These are phyloP conservation scores for Lactifluus piperatus DNA, from an alignment of 768 basidiomycete species.

Conservation along the genomic window DNA sequence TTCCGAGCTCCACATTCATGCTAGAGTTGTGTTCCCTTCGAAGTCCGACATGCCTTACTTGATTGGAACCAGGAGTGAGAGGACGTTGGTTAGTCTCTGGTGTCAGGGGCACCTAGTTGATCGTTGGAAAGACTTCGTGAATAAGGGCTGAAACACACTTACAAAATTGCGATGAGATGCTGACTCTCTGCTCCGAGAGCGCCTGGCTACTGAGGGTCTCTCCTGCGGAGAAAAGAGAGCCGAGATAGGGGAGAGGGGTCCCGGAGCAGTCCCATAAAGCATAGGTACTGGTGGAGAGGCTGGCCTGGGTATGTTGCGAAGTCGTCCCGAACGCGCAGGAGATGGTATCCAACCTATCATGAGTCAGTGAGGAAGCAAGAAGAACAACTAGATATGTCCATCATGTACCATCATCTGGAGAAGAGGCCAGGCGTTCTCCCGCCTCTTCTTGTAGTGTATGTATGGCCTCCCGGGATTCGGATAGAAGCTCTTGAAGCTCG, in stretches of 20 bases:
- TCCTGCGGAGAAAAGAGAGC: constrained; percentile 7
- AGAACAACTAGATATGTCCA: constrained; percentile 16
- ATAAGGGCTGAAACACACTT: constrained; percentile 16
- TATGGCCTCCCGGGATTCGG: constrained; percentile 71
- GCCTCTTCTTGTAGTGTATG: constrained; percentile 62
- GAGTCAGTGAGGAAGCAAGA: background rate
- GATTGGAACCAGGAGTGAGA: constrained; percentile 34
- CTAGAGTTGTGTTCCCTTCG: constrained; percentile 26
- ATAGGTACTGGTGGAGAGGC: background rate
- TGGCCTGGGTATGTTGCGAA: background rate
- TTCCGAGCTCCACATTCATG: constrained; percentile 1
- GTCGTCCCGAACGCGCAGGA: background rate
- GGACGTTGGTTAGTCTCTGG: constrained; percentile 37
- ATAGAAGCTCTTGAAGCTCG: constrained; percentile 65
- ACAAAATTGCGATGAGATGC: constrained; percentile 26
- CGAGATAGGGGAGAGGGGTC: constrained; percentile 19
- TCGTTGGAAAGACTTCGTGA: background rate
- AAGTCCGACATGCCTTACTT: constrained; percentile 18
- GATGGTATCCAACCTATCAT: constrained; percentile 19
- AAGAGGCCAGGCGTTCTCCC: constrained; percentile 49
- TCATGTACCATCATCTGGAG: constrained; percentile 21
- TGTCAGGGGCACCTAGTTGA: constrained; percentile 36
- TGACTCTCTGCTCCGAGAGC: constrained; percentile 17
- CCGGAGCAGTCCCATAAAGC: constrained; percentile 12
- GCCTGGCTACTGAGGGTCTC: background rate